phyloP scores from a whole-genome alignment of 306 rosid genomes.

The Albizia julibrissin region DNA sequence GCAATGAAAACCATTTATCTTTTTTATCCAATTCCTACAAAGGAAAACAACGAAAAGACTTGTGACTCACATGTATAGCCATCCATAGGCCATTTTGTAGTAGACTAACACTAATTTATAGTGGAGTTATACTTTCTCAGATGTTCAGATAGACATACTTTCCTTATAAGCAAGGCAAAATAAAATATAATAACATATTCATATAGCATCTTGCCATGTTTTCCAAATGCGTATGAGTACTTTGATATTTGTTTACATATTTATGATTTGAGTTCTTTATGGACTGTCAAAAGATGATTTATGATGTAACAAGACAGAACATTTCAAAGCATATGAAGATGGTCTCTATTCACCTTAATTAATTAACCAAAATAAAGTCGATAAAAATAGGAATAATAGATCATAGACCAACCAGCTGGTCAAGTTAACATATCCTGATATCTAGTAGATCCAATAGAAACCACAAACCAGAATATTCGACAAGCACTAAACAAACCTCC shows the following conservation, averaged over 20 bases:
- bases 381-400: not conserved
- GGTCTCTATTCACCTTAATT: conserved; percentile 1
- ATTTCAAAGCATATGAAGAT: not conserved
- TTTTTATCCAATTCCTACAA: not conserved
- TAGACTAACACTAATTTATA: not conserved
- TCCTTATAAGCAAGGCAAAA: not conserved
- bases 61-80: not conserved
- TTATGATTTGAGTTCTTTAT: not conserved
- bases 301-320: not conserved
- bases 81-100: not conserved
- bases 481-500: not conserved
- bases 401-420: not conserved
- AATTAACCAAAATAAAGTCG: not conserved
- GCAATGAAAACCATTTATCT: not conserved
- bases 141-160: not conserved
- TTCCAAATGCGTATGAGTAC: not conserved
- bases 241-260: not conserved
- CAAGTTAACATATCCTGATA: not conserved
- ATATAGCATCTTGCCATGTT: not conserved
- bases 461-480: not conserved
- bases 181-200: not conserved
- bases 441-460: not conserved
- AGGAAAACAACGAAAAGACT: not conserved
- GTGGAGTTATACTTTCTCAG: not conserved
- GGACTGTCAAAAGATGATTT: not conserved